Evolutionary conservation across 2,329 filamentous ascomycete genomes (phyloP).

Genomic region (Akanthomyces dipterigenus): DNA sequence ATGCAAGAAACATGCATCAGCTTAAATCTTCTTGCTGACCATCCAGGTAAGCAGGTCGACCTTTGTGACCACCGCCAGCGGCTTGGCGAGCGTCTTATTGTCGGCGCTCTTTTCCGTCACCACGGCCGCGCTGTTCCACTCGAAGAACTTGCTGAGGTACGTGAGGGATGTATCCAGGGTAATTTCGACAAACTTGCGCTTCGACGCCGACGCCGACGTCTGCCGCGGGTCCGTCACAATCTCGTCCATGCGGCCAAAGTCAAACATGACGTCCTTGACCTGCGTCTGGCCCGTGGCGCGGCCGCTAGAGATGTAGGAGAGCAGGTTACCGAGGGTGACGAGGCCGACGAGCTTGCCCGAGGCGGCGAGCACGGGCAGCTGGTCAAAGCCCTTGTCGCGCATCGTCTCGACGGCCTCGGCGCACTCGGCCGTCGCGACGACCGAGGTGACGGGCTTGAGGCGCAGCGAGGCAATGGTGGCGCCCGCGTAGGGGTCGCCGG

Average conservation of each 20-base stretch:
- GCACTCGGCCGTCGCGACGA: slow-evolving; percentile 64
- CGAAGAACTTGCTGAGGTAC: slow-evolving; percentile 84
- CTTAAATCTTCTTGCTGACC: slow-evolving; percentile 53
- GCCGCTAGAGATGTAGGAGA: slow-evolving; percentile 81
- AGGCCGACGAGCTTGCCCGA: slow-evolving; percentile 76
- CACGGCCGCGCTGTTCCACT: slow-evolving; percentile 95
- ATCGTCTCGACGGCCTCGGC: slow-evolving; percentile 92
- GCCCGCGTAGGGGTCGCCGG: slow-evolving; percentile 63
- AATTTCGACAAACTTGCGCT: slow-evolving; percentile 84
- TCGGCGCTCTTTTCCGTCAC: slow-evolving; percentile 70
- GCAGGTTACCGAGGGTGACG: slow-evolving; percentile 88
- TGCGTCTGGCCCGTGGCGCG: slow-evolving; percentile 67
- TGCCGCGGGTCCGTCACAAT: slow-evolving; percentile 82
- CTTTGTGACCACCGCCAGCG: slow-evolving; percentile 89
- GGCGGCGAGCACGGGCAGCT: slow-evolving; percentile 78
- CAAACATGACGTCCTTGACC: slow-evolving; percentile 91
- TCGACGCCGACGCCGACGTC: slow-evolving; percentile 37
- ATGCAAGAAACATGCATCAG: background rate
- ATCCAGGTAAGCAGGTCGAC: slow-evolving; percentile 92
- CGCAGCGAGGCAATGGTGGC: slow-evolving; percentile 78
- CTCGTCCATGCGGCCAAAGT: slow-evolving; percentile 82
- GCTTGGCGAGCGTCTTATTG: slow-evolving; percentile 57
- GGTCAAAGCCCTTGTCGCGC: slow-evolving; percentile 97
- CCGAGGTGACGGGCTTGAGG: slow-evolving; percentile 87
- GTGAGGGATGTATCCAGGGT: slow-evolving; percentile 81